These are phyloP conservation scores for Nakaseomyces nivariensis DNA, from an alignment of 1,139 yeast genomes.

Conservation along the genomic window DNA sequence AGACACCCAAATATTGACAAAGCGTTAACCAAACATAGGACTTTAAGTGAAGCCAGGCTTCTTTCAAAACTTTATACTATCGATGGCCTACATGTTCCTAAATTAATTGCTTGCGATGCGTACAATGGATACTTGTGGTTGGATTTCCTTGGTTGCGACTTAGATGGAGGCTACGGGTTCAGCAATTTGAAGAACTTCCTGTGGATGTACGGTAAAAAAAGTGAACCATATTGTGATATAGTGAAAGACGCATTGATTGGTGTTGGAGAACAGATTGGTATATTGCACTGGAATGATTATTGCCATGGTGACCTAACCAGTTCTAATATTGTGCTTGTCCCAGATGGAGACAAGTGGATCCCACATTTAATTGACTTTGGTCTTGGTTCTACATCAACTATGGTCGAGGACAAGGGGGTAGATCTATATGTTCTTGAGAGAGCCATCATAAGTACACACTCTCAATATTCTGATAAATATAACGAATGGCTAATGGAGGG, in stretches of 20 bases:
- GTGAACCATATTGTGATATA: constrained; percentile 24
- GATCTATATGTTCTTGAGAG: constrained; percentile 90
- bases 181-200: constrained; percentile 63
- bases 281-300: constrained; percentile 64
- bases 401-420: constrained; percentile 91
- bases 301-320: constrained; percentile 94
- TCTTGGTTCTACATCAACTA: constrained; percentile 56
- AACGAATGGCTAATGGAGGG: constrained; percentile 68
- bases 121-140: constrained; percentile 79
- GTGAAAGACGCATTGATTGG: constrained; percentile 37
- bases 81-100: constrained; percentile 59
- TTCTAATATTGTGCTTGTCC: constrained; percentile 63
- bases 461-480: constrained; percentile 55
- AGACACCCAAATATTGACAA: constrained; percentile 79
- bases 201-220: constrained; percentile 47
- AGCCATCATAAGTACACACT: constrained; percentile 86
- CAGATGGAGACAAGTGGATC: constrained; percentile 17
- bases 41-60: constrained; percentile 75
- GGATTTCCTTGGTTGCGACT: constrained; percentile 54
- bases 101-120: constrained; percentile 63
- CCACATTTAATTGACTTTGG: constrained; percentile 89
- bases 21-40: constrained; percentile 66
- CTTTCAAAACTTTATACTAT: constrained; percentile 45
- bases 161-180: constrained; percentile 38
- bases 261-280: constrained; percentile 65